Percentiles rank a stretch among this genome's conserved stretches.
Conservation (phyloP, 257 asterid genomes). For the Jasminum sambac region DNA sequence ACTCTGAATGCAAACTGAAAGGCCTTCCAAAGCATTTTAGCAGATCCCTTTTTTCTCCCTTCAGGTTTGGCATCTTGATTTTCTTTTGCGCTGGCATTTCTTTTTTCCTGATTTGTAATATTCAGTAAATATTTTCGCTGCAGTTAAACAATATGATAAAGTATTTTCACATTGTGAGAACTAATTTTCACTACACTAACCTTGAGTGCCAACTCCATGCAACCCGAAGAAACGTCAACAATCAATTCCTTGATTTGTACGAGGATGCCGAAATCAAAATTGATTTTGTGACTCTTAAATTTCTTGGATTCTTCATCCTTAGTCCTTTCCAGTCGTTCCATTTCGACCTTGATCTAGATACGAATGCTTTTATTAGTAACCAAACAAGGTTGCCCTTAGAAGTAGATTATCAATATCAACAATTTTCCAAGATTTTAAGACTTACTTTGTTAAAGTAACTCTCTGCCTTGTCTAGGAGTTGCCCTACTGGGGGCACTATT, state of each 20-base stretch:
- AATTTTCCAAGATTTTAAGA: not conserved
- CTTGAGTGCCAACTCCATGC: constrained; percentile 89
- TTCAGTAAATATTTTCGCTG: not conserved
- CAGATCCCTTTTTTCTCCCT: constrained; percentile 45
- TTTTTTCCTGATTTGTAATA: constrained; percentile 47
- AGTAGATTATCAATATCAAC: not conserved
- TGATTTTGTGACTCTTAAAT: constrained; percentile 69
- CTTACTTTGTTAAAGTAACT: constrained; percentile 68
- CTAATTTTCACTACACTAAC: constrained; percentile 33
- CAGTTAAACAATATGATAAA: not conserved
- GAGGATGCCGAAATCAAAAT: constrained; percentile 73
- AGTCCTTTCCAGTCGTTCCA: constrained; percentile 70
- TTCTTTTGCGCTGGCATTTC: constrained; percentile 41
- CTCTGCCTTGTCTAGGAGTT: constrained; percentile 70
- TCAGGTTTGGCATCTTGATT: constrained; percentile 31
- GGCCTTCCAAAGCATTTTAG: constrained; percentile 75
- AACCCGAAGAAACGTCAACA: constrained; percentile 84
- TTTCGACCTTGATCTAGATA: constrained; percentile 72
- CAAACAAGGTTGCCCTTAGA: not conserved
- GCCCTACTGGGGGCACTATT: constrained; percentile 46
- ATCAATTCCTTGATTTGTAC: constrained; percentile 67
- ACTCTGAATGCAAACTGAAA: constrained; percentile 85
- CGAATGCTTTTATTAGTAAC: constrained; percentile 17
- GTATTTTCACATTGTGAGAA: not conserved
- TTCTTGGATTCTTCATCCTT: constrained; percentile 82